Base-by-base conservation (phyloP, 108 stramenopile species). In the Ochromonas danica region DNA sequence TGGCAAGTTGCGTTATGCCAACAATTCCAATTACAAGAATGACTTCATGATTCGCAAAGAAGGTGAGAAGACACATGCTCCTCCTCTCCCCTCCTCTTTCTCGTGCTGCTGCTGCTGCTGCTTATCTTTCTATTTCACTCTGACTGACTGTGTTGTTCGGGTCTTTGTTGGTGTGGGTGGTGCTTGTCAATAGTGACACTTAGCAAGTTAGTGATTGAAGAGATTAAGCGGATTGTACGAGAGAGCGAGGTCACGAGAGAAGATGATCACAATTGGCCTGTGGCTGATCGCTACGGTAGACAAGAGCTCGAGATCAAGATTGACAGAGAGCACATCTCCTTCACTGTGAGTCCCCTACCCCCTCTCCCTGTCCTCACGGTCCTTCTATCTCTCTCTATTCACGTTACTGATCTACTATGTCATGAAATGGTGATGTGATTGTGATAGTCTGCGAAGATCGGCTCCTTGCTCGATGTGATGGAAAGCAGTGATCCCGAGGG, bases 251-350 rank as follows among this genome's bases (percentile, higher is more conserved):
- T 78, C 1, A 78, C 61, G 81, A 90, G 38, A 27, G 35, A 36
- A 39, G 90, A 91, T 78, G 91, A 91, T 61, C 70, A 82, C 31
- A 80, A 85, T 28, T 95, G 95, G 95, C 84, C 86, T 43, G 91
- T 91, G 71, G 90, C 93, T 0, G 86, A 89, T 40, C 81, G 85
- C 27, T 82, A 84, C n/a, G 89, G 91, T 2, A 43, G 85, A 65
- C 91, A 93, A 79, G 93, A 94, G 78, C 79, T 95, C 35, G 95
- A 95, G 83, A 88, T 94, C 61, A 92, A 91, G 78, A 87, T 91
- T 40, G 92, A 91, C 25, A 85, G 90, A 67, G 87, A 90, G 57
- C 95, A 95, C 79, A 92, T 95, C 62, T 89, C 90, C 39, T 95
- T 95, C 84, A 90, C 91, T 41, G 86, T 83, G 43, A 78, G 80